A percentile compares a stretch with the other conserved stretches of the same genome.
Conservation (phyloP, 2,329 filamentous ascomycete species). For the Diaporthe aspalathi region DNA sequence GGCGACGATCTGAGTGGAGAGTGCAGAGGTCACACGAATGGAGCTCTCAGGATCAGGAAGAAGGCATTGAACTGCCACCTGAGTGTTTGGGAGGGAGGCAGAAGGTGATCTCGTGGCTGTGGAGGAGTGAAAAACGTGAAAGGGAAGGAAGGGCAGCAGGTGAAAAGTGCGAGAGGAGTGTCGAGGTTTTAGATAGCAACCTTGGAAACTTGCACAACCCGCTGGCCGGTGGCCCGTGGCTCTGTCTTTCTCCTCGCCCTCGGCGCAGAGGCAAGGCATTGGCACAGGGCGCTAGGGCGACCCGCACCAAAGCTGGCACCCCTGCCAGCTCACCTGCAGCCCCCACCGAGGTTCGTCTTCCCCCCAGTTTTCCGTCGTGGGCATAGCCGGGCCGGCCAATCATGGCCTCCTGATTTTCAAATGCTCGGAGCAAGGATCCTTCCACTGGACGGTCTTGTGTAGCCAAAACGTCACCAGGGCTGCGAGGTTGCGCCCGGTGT, state of each 20-base stretch:
- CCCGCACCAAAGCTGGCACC: constrained; percentile 32
- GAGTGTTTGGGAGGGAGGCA: constrained; percentile 9
- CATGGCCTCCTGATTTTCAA: constrained; percentile 35
- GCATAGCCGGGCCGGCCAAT: constrained; percentile 37
- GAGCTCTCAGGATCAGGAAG: constrained; percentile 40
- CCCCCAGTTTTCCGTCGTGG: constrained; percentile 33
- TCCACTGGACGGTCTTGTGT: constrained; percentile 24
- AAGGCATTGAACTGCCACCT: constrained; percentile 39
- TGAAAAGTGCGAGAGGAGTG: constrained; percentile 37
- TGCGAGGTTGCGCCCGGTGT: constrained; percentile 2
- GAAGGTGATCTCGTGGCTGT: constrained; percentile 12
- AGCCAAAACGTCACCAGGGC: constrained; percentile 37
- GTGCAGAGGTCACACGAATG: constrained; percentile 42
- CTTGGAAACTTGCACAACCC: constrained; percentile 2
- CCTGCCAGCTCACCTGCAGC: constrained; percentile 29
- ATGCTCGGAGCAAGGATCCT: constrained; percentile 25
- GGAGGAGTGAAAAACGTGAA: constrained; percentile 28
- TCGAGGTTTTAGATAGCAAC: constrained; percentile 40
- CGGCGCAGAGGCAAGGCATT: constrained; percentile 30
- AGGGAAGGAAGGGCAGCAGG: constrained; percentile 9
- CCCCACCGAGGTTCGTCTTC: constrained; percentile 19
- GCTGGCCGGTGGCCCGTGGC: constrained; percentile 33
- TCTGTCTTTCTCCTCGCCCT: constrained; percentile 30
- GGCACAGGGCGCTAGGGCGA: constrained; percentile 33
- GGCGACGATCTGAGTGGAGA: constrained; percentile 33